Evolutionary conservation across 768 basidiomycete species (phyloP), one percentile per base, ranked within the genome.

Genomic region (Pulveroboletus frians): DNA sequence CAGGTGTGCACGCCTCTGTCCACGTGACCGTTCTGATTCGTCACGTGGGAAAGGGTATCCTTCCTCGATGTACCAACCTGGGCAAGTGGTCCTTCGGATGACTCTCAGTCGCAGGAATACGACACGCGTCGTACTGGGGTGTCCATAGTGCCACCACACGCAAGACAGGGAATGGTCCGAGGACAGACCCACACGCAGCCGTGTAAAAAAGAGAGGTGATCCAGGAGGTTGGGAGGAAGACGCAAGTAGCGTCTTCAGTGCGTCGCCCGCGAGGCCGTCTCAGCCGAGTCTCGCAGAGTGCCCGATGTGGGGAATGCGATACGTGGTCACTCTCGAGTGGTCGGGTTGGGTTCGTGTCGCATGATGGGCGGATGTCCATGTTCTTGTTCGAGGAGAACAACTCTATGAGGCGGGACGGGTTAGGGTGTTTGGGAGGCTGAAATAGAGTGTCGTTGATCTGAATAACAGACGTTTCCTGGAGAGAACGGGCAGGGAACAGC

Each of bases 41-140:
- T 64, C 62, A 65, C 63, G 63, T 65, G 63, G 20, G 31, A 50
- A 46, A 48, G 29, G 49, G 45, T 31, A 38, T 45, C 38, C 29
- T 39, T 46, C 55, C 38, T 49, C 42, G 23, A 38, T 5, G 32
- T n/a, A 29, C 23, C 29, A 39, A 20, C 35, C 23, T 47, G 27
- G 46, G 48, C 41, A 43, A 51, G 47, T 20, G 47, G 48, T 27
- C 34, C 35, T 13, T 43, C 37, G 43, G 41, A 51, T 50, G 46
- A 17, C 21, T 34, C 47, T n/a, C 43, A 31, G 42, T 48, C 42
- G 42, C 4, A 34, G 42, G 40, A 18, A 45, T 23, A 39, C 29
- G 38, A 49, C 37, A 37, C 40, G 51, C 48, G 39, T 43, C 36
- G 31, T n/a, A 13, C 46, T 39, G 38, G 20, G 39, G 8, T 20